Base-by-base conservation (phyloP, 306 rosid genomes). In the Spatholobus suberectus region DNA sequence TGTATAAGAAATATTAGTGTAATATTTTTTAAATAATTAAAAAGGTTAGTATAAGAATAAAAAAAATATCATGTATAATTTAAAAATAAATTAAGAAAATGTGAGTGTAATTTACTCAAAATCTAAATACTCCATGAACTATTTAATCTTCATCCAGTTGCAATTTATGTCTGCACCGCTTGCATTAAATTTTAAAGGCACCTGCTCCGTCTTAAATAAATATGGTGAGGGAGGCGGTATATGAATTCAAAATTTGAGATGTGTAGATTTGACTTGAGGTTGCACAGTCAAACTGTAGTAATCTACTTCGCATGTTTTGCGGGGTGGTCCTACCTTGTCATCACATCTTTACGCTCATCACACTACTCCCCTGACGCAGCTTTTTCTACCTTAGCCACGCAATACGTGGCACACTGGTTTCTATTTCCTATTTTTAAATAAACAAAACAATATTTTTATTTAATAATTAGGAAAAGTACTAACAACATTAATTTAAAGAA, bases 221-320 rank as follows among this genome's bases (percentile, higher is more conserved):
- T 29, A 29, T 29, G 32, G 32, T 29, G 32, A 37, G 4, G 21
- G 12, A n/a, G 21, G 58, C 4, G 23, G 63, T 17, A 72, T 8
- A 29, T 49, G 29, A 51, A 40, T 20, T 75, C 79, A 76, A 59
- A 43, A 0, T 70, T 66, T 68, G 62, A 29, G 32, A 29, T 29
- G 32, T 1, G 32, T 29, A 29, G 32, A 32, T 55, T 57, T 63
- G 66, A 35, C 54, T 81, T 35, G 41, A 17, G 23, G 7, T 63
- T 18, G 0, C 49, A 9, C n/a, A 11, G 85, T 82, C 66, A 40
- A 75, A 74, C 13, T 24, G 32, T 18, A 5, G 35, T 61, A 62
- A 76, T 59, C 40, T 7, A 24, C 13, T n/a, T 65, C 8, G 59
- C 85, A 76, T 74, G 81, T 52, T 82, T 62, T 75, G 58, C 58